Evolutionary conservation across 768 basidiomycete genomes (phyloP).

Genomic region (Hortiboletus campestris): DNA sequence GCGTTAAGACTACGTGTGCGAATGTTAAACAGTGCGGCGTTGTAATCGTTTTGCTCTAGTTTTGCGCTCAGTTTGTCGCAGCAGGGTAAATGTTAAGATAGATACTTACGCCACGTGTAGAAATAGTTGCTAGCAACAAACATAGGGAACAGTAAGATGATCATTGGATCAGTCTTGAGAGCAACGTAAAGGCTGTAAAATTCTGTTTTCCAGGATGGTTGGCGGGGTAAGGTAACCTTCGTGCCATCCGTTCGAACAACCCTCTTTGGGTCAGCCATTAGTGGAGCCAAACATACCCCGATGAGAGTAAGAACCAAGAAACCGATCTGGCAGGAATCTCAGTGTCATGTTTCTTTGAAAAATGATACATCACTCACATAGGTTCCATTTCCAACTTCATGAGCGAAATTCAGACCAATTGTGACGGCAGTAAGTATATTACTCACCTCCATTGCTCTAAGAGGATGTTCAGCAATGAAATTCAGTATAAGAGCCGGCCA

Average conservation of each 20-base stretch:
- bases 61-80: constrained; percentile 6
- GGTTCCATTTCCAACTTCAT: constrained; percentile 64
- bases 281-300: constrained; percentile 61
- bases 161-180: constrained; percentile 66
- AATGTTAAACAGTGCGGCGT: constrained; percentile 78
- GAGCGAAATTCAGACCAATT: constrained; percentile 1
- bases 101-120: constrained; percentile 73
- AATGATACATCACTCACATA: constrained; percentile 49
- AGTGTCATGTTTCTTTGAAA: neutral
- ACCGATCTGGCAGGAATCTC: constrained; percentile 51
- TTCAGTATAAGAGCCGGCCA: neutral
- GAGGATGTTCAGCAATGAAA: neutral
- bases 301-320: constrained; percentile 72
- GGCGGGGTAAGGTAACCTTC: constrained; percentile 56
- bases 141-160: constrained; percentile 80
- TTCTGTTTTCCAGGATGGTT: constrained; percentile 79
- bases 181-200: constrained; percentile 66
- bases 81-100: neutral
- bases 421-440: neutral
- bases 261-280: constrained; percentile 70
- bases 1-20: constrained; percentile 75
- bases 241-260: constrained; percentile 78
- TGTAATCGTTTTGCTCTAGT: constrained; percentile 77
- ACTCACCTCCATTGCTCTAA: constrained; percentile 32
- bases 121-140: constrained; percentile 85